Evolutionary conservation across 257 asterid genomes (phyloP), one percentile per base, ranked within the genome.

Genomic region (Scutellaria baicalensis): DNA sequence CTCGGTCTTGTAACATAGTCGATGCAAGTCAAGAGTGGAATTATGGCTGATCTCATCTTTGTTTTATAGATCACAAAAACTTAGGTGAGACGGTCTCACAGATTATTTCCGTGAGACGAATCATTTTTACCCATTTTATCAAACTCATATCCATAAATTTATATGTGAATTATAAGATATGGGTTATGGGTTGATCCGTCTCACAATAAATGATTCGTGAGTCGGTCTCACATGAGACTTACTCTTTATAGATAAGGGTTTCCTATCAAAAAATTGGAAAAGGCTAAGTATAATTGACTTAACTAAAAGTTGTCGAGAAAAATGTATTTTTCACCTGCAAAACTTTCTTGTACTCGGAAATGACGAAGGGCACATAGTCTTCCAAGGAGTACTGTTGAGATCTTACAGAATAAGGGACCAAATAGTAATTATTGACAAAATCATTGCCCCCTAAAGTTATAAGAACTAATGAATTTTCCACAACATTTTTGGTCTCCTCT

Each of bases 371-470:
- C 45, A 89, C 88, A 68, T 83, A 93, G 5, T 84, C 68, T 3
- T 81, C 81, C 21, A 91, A 81, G 17, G 76, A 12, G 45, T 77
- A 93, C 31, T 93, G 92, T 12, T 50, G 86, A 61, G 96, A 86
- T 75, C 99, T 84, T 1, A 57, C 1, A 6, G 96, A 85, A 56
- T 21, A 74, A 3, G 99, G 97, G 8, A 88, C 62, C 82, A 93
- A 82, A 70, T 74, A 93, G 27, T 93, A 93, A 17, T 93, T 93
- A 71, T 93, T 93, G 20, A 91, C 97, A 64, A 91, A 93, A 79
- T 93, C 99, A 55, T 93, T 93, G 61, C 99, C 99, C 5, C 99
- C 99, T 20, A 93, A 66, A 6, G 97, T 84, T 0, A 91, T 81
- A 10, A 91, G 68, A 10, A 84, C 87, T 20, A 93, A 79, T 1